A percentile compares a stretch with the other conserved stretches of the same genome.
Conservation (phyloP, 208 protist genomes). For the Novymonas esmeraldas region DNA sequence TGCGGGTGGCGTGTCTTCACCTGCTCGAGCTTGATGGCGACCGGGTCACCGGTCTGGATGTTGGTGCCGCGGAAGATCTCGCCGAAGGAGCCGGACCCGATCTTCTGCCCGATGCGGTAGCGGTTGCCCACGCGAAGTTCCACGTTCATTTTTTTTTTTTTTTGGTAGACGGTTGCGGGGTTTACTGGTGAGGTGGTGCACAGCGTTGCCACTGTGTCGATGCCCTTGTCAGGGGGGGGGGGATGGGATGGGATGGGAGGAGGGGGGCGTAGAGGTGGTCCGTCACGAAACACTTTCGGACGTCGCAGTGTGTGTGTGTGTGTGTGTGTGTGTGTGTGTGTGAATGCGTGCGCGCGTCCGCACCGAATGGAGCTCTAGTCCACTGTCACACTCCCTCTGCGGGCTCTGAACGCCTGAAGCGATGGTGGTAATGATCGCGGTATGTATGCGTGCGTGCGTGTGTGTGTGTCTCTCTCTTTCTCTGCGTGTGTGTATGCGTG, state of each 20-base stretch:
- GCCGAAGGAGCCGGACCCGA: constrained; percentile 96
- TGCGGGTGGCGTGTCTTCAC: constrained; percentile 92
- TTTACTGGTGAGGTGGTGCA: too few relatives aligned
- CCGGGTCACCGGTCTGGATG: constrained; percentile 87
- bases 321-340: neutral
- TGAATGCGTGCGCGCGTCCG: too few relatives aligned
- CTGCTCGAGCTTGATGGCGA: constrained; percentile 94
- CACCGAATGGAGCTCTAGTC: too few relatives aligned
- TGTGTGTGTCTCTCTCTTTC: neutral
- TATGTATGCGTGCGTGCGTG: neutral
- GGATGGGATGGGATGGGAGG: too few relatives aligned
- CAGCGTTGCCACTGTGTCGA: too few relatives aligned
- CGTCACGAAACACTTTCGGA: too few relatives aligned
- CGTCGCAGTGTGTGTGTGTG: neutral
- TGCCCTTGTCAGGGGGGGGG: too few relatives aligned
- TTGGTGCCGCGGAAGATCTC: constrained; percentile 94
- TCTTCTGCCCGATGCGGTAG: constrained; percentile 97
- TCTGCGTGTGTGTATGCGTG: neutral
- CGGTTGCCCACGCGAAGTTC: constrained; percentile 96
- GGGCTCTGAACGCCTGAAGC: too few relatives aligned
- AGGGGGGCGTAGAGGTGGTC: too few relatives aligned
- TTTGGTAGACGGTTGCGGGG: too few relatives aligned
- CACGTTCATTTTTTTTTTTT: constrained; percentile 60
- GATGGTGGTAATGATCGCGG: too few relatives aligned
- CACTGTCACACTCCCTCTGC: too few relatives aligned